Percentiles rank a stretch among this genome's conserved stretches.
These are phyloP conservation scores for Sporothrix inflata DNA, from an alignment of 2,329 filamentous ascomycete genomes.

Conservation along the genomic window DNA sequence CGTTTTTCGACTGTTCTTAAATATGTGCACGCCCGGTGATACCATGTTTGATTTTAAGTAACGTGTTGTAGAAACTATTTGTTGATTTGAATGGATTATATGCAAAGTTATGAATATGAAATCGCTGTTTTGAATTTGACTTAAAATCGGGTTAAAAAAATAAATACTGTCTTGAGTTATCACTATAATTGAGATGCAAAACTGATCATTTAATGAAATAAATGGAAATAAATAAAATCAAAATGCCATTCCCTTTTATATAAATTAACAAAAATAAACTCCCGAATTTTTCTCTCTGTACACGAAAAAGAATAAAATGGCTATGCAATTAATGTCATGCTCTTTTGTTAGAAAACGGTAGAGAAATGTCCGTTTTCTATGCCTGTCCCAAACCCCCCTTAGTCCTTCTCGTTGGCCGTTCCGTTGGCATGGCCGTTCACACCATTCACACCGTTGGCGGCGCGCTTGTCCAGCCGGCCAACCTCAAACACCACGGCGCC, in stretches of 20 bases:
- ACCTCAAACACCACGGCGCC: conserved; percentile 89
- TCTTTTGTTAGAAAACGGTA: not conserved
- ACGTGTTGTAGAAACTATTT: not conserved
- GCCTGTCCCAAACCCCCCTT: conserved; percentile 17
- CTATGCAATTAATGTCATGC: conserved; percentile 27
- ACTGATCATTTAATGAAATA: not conserved
- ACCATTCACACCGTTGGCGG: not conserved
- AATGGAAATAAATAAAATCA: not conserved
- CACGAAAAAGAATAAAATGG: conserved; percentile 8
- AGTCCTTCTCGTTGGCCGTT: conserved; percentile 30
- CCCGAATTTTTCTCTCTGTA: conserved; percentile 9
- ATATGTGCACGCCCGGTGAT: no score
- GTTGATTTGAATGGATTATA: no score
- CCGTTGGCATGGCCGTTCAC: conserved; percentile 24
- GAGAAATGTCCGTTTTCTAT: not conserved
- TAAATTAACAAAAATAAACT: conserved; percentile 7
- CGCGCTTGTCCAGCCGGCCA: not conserved
- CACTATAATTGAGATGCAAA: no score
- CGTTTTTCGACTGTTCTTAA: no score
- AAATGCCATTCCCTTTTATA: conserved; percentile 7
- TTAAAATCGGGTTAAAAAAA: no score
- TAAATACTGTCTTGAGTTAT: no score
- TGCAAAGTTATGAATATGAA: not conserved
- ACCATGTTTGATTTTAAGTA: not conserved
- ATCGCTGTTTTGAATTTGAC: no score